Percentiles rank a stretch among this genome's conserved stretches.
phyloP scores from a whole-genome alignment of 768 basidiomycete species.

The Chalciporus pseudorubinellus region DNA sequence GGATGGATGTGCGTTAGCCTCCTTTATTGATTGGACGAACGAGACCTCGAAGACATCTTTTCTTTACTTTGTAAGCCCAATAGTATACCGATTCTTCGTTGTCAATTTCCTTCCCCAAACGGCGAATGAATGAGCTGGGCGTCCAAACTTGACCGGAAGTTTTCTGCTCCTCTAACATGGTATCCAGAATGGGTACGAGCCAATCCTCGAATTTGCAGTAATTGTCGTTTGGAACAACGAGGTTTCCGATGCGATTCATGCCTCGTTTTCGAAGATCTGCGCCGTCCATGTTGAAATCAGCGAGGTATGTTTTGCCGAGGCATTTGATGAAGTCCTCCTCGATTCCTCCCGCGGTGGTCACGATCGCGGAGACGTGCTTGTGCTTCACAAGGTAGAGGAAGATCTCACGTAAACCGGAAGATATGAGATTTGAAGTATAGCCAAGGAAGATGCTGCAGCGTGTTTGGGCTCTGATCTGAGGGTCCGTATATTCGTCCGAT shows the following conservation, averaged over 20 bases:
- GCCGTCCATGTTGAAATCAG: conserved; percentile 90
- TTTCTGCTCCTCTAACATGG: conserved; percentile 88
- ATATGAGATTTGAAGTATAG: conserved; percentile 98
- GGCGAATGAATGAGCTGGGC: conserved; percentile 88
- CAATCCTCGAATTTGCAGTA: conserved; percentile 99
- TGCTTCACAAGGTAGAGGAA: conserved; percentile 92
- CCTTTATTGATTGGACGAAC: conserved; percentile 9
- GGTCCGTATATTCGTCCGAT: conserved; percentile 58
- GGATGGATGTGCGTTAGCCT: conserved; percentile 28
- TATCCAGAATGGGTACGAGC: conserved; percentile 91
- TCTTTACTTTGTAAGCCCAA: conserved; percentile 96
- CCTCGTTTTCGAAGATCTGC: conserved; percentile 82
- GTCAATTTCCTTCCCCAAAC: conserved; percentile 96
- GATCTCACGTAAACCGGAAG: conserved; percentile 92
- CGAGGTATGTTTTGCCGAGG: conserved; percentile 92
- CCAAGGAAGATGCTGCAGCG: conserved; percentile 92
- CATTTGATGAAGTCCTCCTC: conserved; percentile 99
- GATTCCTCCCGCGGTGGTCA: conserved; percentile 97
- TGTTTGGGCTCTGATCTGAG: conserved; percentile 61
- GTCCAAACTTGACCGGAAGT: conserved; percentile 72
- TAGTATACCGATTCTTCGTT: conserved; percentile 98
- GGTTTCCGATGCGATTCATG: conserved; percentile 97
- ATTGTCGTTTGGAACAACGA: conserved; percentile 95
- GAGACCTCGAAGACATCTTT: conserved; percentile 15
- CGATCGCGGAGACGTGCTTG: conserved; percentile 82